Conservation (phyloP, 2,329 filamentous ascomycete species). For the Acrocalymma vagum region DNA sequence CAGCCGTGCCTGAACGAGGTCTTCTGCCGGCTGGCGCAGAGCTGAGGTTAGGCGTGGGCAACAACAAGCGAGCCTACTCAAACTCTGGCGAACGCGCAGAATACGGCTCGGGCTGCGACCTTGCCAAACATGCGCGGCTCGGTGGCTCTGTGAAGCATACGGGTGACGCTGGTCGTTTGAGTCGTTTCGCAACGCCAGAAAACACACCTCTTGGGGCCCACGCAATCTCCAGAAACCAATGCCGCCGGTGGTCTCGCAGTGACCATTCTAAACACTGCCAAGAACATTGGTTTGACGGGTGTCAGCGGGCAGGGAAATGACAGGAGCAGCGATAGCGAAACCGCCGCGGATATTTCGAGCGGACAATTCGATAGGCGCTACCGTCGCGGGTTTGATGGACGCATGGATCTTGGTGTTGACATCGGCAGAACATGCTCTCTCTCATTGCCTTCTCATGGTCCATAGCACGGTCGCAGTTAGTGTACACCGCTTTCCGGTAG, state of each 20-base stretch:
- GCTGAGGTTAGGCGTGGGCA: conserved; percentile 15
- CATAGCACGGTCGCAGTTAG: too few relatives aligned
- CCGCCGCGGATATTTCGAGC: conserved; percentile 39
- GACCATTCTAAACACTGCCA: conserved; percentile 44
- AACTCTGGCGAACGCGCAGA: conserved; percentile 19
- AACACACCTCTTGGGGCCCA: conserved; percentile 23
- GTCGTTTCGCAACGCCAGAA: conserved; percentile 43
- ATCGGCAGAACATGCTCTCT: conserved; percentile 38
- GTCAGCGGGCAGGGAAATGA: conserved; percentile 40
- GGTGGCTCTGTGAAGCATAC: conserved; percentile 37
- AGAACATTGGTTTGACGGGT: conserved; percentile 34
- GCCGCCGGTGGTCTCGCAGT: conserved; percentile 30
- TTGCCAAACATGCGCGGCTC: conserved; percentile 17
- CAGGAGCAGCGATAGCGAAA: conserved; percentile 38
- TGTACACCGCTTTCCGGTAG: conserved; percentile 10
- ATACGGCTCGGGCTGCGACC: conserved; percentile 26
- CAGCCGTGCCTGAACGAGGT: conserved; percentile 39
- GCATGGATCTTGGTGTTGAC: conserved; percentile 36
- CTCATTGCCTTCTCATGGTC: too few relatives aligned
- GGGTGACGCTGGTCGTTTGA: conserved; percentile 42
- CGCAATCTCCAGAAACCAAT: conserved; percentile 37
- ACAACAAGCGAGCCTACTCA: conserved; percentile 23
- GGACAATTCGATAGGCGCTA: conserved; percentile 32
- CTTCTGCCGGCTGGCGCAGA: conserved; percentile 24
- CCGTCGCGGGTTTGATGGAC: conserved; percentile 45